Base-by-base conservation (phyloP, 352 stramenopile species). In the Elongisporangium prolatum region DNA sequence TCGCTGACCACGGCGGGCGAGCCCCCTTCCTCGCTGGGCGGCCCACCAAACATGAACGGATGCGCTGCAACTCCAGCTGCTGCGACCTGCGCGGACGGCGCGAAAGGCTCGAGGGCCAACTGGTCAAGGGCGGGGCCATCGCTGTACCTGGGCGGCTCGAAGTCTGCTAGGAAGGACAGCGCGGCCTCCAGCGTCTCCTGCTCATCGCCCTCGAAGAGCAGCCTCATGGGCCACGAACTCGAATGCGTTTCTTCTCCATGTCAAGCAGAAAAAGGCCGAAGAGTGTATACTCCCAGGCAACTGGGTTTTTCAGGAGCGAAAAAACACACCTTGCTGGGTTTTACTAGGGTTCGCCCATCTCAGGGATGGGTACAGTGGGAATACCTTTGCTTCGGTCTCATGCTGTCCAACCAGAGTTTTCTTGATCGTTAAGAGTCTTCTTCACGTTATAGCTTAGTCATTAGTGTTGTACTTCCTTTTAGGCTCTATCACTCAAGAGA, bases 171-270 rank as follows among this genome's bases (percentile, higher is more conserved):
- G 24, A 61, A 70, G 8, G 60, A 55, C 0, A 70, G 21, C 2
- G 63, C 57, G n/a, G 28, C 59, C 44, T 70, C 49, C 18, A 70
- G 44, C 17, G 63, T 52, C 34, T 70, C 63, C 38, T 64, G 50
- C 49, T 72, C 65, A 48, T 72, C 62, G 52, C 21, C 52, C n/a
- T 49, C 20, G 18, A 54, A 25, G 20, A 44, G 34, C 34, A 44
- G 34, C 34, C 34, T 44, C 34, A 44, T 44, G 34, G 34, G 28
- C 34, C 34, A 44, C 34, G 34, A 44, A 44, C 34, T 44, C 34
- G 34, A 44, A 9, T 11, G 34, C 34, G 34, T 44, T 44, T 44
- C 34, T 44, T 44, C 34, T 17, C 28, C 11, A 44, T 38, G 28
- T 44, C 34, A 44, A 14, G 34, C 34, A 44, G 1, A 17, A 17